Base-by-base conservation (phyloP, 2,329 filamentous ascomycete genomes). In the Hypoxylon sp. region DNA sequence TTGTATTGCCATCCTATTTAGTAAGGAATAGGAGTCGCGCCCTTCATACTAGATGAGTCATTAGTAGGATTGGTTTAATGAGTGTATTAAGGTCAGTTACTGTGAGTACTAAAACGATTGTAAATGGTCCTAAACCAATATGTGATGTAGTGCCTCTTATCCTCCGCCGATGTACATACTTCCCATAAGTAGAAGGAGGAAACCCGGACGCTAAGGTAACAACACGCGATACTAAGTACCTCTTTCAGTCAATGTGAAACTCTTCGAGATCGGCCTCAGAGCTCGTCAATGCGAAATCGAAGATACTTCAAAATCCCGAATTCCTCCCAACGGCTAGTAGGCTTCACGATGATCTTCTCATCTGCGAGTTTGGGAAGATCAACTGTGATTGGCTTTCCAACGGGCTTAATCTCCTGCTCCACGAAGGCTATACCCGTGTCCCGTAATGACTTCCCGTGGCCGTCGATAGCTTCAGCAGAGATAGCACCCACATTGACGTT, bases 321-420 rank as follows among this genome's bases (percentile, higher is more conserved):
- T 30, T 65, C 52, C n/a, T 63, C 46, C 58, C 56, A 69, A 10
- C 53, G 60, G 17, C 41, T 65, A 2, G 1, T 30, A 5, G 61
- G 28, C 10, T 58, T 57, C 5, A 5, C 19, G 2, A 67, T 41
- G 0, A 43, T n/a, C 25, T 65, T 67, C 53, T 67, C 34, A 4
- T 43, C 5, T 10, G 14, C 2, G 7, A 19, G 10, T n/a, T 55
- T 6, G 3, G n/a, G 11, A 7, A 46, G n/a, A 7, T 19, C 11
- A 21, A 25, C 3, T 3, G 46, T n/a, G 4, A 7, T 19, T 19
- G 28, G 4, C 9, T 50, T 52, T 2, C 41, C 53, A 5, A 4
- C 41, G 17, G 67, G 69, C 25, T 63, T 60, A 25, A 70, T 63
- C 84, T 75, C 73, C 7, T 77, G 69, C 65, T 77, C 75, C 4